Base-by-base conservation (phyloP, 805 yeast species). In the Blastobotrys chiropterorum region DNA sequence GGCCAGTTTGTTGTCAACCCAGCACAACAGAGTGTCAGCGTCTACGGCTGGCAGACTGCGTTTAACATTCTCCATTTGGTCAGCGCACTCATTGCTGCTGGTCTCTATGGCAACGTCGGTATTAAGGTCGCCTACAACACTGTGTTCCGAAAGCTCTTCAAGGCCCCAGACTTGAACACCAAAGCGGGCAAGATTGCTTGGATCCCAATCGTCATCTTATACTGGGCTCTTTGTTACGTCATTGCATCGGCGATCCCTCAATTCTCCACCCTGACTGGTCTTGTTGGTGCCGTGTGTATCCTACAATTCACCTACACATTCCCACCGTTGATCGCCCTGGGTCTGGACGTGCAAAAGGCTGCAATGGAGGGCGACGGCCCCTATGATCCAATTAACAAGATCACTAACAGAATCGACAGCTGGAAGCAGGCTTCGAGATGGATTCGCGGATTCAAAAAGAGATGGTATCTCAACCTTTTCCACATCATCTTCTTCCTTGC, bases 31-130 rank as follows among this genome's bases (percentile, higher is more conserved):
- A 78, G 77, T 42, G 62, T 76, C 38, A 58, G 67, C 50, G 51
- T 49, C 21, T 59, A 64, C 56, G 64, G 67, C 46, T 56, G 73
- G 68, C 72, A 71, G 62, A 62, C 68, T 47, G 70, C 72, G 48
- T 57, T 62, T 48, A 69, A 73, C 65, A 59, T 75, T 54, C 57
- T 67, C 52, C 56, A 62, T 47, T 58, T 75, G 38, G 61, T 74
- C 30, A 63, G 72, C 11, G 76, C 74, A 16, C 58, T 74, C 48
- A 63, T 75, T 50, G 79, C 78, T 34, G 76, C 73, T 38, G 70
- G 70, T 14, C 66, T 76, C 52, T 76, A 73, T 56, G 77, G 76
- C 22, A 75, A 76, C 60, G 67, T 76, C 46, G 77, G 77, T 40
- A 62, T 73, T 53, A 76, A 76, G 63, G 73, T 72, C n/a, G 51